Conservation (phyloP, 768 basidiomycete genomes). For the Auricularia auricula-judae region DNA sequence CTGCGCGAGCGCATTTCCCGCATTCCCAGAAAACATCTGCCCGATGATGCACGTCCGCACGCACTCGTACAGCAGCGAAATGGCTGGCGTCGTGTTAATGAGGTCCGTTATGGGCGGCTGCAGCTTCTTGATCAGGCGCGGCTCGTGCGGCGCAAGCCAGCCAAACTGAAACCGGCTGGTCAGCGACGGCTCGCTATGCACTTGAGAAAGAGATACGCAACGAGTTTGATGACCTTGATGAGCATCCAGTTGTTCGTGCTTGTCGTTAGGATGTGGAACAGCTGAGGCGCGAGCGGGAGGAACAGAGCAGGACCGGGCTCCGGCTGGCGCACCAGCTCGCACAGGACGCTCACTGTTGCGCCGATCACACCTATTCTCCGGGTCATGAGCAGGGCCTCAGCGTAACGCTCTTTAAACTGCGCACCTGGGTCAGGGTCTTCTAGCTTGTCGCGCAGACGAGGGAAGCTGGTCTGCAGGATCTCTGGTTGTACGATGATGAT, state of each 20-base stretch:
- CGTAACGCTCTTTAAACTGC: conserved; percentile 7
- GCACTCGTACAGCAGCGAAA: conserved; percentile 94
- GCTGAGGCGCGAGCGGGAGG: conserved; percentile 76
- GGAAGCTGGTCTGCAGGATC: conserved; percentile 50
- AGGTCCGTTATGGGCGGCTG: conserved; percentile 90
- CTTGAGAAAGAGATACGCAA: conserved; percentile 17
- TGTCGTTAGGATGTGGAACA: conserved; percentile 87
- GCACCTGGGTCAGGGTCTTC: conserved; percentile 67
- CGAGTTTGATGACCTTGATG: conserved; percentile 96
- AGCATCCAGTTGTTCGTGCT: conserved; percentile 99
- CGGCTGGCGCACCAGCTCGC: conserved; percentile 68
- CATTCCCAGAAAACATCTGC: conserved; percentile 54
- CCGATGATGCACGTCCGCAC: conserved; percentile 97
- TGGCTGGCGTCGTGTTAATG: conserved; percentile 90
- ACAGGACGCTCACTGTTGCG: conserved; percentile 87
- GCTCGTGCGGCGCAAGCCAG: conserved; percentile 81
- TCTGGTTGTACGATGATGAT: conserved; percentile 77
- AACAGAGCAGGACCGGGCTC: conserved; percentile 63
- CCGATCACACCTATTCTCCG: conserved; percentile 67
- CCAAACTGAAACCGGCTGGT: conserved; percentile 56
- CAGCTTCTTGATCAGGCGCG: conserved; percentile 87
- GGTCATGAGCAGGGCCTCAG: neutral
- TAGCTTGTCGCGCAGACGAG: conserved; percentile 65
- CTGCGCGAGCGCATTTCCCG: conserved; percentile 61
- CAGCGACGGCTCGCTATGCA: neutral